Conservation (phyloP, 2,329 filamentous ascomycete genomes). For the Triangularia setosa region DNA sequence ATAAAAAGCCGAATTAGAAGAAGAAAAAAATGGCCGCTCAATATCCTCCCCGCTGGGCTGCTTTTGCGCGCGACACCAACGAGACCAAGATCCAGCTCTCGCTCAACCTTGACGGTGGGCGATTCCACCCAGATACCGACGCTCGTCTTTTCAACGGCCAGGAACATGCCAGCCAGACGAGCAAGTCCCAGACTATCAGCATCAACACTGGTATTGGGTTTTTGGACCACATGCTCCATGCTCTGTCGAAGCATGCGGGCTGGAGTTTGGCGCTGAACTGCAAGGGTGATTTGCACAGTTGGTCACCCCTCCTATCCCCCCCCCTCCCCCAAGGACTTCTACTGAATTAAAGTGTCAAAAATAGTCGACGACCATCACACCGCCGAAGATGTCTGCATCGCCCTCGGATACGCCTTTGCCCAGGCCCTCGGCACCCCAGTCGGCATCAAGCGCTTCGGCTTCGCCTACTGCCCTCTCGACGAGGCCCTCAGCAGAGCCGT, state of each 20-base stretch:
- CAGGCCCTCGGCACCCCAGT: constrained; percentile 70
- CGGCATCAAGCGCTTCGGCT: constrained; percentile 86
- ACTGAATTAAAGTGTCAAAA: constrained; percentile 5
- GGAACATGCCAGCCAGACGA: constrained; percentile 78
- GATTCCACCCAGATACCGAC: constrained; percentile 63
- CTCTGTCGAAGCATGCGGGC: constrained; percentile 89
- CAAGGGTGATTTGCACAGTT: constrained; percentile 87
- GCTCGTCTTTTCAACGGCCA: constrained; percentile 48
- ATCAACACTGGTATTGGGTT: constrained; percentile 95
- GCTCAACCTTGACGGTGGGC: constrained; percentile 88
- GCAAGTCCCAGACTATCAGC: constrained; percentile 78
- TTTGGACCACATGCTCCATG: constrained; percentile 97
- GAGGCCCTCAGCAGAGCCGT: constrained; percentile 92
- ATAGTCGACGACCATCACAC: constrained; percentile 98
- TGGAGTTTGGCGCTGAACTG: constrained; percentile 85
- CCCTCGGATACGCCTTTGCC: constrained; percentile 82
- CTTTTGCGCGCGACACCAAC: constrained; percentile 86
- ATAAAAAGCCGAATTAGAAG: no score
- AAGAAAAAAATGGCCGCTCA: constrained; percentile 28
- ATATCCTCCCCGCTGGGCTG: constrained; percentile 59
- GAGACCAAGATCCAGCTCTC: constrained; percentile 96
- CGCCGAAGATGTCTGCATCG: constrained; percentile 90
- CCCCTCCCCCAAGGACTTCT: not conserved
- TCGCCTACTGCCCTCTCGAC: constrained; percentile 88
- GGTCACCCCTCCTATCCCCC: constrained; percentile 31